Base-by-base conservation (phyloP, 768 basidiomycete species). In the Pleurotus salmoneostramineus region DNA sequence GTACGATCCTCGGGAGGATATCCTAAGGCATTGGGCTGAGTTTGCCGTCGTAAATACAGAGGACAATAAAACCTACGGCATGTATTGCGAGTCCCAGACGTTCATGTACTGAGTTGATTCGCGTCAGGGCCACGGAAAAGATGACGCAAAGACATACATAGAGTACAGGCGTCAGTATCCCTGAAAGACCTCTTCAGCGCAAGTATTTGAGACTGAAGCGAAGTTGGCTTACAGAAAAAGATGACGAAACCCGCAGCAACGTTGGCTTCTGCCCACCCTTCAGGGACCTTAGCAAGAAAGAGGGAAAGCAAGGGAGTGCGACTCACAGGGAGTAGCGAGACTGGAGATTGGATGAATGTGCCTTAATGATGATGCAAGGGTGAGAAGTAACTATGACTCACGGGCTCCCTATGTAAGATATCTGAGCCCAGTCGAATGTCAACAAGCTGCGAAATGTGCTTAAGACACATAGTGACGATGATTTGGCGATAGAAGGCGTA, bases 381-480 rank as follows among this genome's bases (percentile, higher is more conserved):
- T 6, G 6, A 21, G 34, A 11, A 7, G 5, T 40, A 1, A 27
- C 3, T 27, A 3, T 3, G 21, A 55, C 52, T 42, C 31, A 55
- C 0, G 91, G 91, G 27, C 82, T 83, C n/a, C 82, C 82, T 55
- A 83, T 84, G 65, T 85, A 89, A 3, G 85, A 81, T 58, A 85
- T 84, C 72, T 79, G 69, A 6, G 85, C 75, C 91, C 91, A 93
- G 63, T 93, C 91, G 67, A 93, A 91, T 31, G 89, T 89, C 64
- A 91, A 68, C 59, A 90, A 65, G 61, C 86, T 85, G n/a, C 6
- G 6, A 15, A 45, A 91, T 89, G 21, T 51, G 61, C 36, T 62
- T 56, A 49, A 68, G 69, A 43, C 6, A 17, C 14, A 32, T 17
- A 34, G 15, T 1, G 51, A 27, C 21, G 3, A 27, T 3, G 2